Base-by-base conservation (phyloP, 2,329 filamentous ascomycete species). In the Neofusicoccum umdonicola region DNA sequence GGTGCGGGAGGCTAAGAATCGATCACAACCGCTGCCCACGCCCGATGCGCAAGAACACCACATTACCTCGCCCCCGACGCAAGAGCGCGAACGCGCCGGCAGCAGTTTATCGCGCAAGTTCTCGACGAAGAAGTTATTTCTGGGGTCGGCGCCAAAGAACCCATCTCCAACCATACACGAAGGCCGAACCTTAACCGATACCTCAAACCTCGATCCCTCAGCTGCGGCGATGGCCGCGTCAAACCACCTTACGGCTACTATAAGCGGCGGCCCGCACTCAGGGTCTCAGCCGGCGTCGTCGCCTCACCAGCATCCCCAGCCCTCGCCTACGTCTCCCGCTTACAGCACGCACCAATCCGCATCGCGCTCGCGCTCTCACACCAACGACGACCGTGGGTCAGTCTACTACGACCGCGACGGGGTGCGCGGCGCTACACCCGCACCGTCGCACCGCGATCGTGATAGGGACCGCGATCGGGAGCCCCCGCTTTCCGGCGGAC, bases 1-100 rank as follows among this genome's bases (percentile, higher is more conserved):
- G 19, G 87, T 97, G 72, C 91, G 93, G 67, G 88, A 97, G 73
- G 90, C 89, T 71, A 98, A 98, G 80, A 93, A 98, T 75, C 90
- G 90, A 71, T 91, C 93, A 68, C 92, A 97, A 74, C 94, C 94
- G 41, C 82, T 98, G 22, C 93, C 93, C 47, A 81, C 81, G 42
- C 79, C 80, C 34, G 67, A 69, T 17, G 69, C 65, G 9, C 73
- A 77, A 65, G 76, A 78, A 11, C 72, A 78, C n/a, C 66, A 68
- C 45, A 65, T 76, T 66, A 71, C 70, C 62, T 77, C 76, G 37
- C 74, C 76, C 19, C 76, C 76, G 51, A 69, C 73, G 17, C 70
- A 74, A 69, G 72, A 76, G 68, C 71, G 72, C 68, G 72, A 76
- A 68, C 71, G 72, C 68, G 73, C 77, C 63, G 79, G 77, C 65